Evolutionary conservation across 2,329 filamentous ascomycete species (phyloP).

Genomic region (Pseudocercospora cruenta): DNA sequence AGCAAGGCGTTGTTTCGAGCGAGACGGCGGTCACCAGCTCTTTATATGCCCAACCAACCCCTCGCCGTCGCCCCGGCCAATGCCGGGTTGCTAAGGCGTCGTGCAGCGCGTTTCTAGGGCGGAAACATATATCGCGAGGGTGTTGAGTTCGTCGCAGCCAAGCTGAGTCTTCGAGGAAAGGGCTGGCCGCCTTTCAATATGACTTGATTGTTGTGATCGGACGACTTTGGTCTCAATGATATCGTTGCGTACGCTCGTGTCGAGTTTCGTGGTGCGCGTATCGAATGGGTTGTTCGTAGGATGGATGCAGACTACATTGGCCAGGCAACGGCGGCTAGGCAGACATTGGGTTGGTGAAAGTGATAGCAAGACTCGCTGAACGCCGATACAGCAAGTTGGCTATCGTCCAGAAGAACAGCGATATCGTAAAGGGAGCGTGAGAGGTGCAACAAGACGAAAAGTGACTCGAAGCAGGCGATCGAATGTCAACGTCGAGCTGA

Average conservation of each 20-base stretch:
- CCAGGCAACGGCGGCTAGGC: slow-evolving; percentile 5
- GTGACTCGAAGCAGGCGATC: not conserved
- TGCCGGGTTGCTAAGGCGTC: slow-evolving; percentile 7
- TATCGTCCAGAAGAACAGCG: not conserved
- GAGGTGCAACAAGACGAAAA: not conserved
- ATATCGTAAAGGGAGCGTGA: not conserved
- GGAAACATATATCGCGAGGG: not conserved
- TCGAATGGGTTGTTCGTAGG: not conserved
- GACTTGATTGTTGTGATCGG: not conserved
- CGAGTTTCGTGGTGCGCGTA: not conserved
- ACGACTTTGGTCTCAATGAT: not conserved
- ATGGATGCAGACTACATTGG: not conserved
- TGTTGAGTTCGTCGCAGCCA: not conserved
- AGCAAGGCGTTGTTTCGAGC: not conserved
- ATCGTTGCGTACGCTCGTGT: not conserved
- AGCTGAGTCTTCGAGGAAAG: not conserved
- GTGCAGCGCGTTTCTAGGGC: not conserved
- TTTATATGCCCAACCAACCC: not conserved
- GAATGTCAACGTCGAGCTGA: not conserved
- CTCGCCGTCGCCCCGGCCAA: slow-evolving; percentile 4
- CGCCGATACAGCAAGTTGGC: not conserved
- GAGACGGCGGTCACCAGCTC: not conserved
- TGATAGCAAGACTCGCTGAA: not conserved
- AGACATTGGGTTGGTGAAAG: not conserved
- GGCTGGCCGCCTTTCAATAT: not conserved